Evolutionary conservation across 176 grass and related monocot genomes (phyloP), one percentile per base, ranked within the genome.

Genomic region (Ensete ventricosum): DNA sequence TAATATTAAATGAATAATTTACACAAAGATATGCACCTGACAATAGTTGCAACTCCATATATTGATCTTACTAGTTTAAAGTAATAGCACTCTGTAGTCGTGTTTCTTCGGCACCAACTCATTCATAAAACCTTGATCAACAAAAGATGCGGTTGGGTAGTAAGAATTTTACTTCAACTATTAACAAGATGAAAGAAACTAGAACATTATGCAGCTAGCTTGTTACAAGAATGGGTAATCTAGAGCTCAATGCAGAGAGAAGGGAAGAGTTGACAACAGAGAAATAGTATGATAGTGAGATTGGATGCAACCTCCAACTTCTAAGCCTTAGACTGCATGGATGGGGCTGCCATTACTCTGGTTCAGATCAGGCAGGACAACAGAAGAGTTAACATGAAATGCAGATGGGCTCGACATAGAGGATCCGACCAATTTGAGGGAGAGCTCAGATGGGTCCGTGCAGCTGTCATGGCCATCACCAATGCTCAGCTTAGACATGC

Each of bases 401-500:
- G 89, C 77, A 13, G 93, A 88, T 43, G 86, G 81, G 63, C 85
- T 90, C 58, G 90, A 63, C 71, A 73, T 78, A 23, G 74, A 81
- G 0, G 90, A 57, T 54, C 90, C 82, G 5, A 78, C 83, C 80
- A 93, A 80, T 78, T 90, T 83, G 75, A 88, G 81, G 68, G 93
- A 90, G 67, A 90, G 93, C 58, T 83, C 73, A 69, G 87, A 77
- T 24, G 87, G 80, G 62, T 93, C 85, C 62, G 80, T 64, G 19
- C 81, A 74, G 54, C 70, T 69, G 34, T 75, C 81, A 54, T 4
- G 59, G 51, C 79, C 59, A 48, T 92, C 93, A 57, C 70, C 86
- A 54, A 97, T 92, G 23, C 78, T 89, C 73, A 97, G 93, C 52
- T 90, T 97, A 62, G 93, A 93, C 79, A 97, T 97, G 74, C 83